These are phyloP conservation scores for Aureobasidium pullulans DNA, from an alignment of 2,329 filamentous ascomycete genomes.

Conservation along the genomic window DNA sequence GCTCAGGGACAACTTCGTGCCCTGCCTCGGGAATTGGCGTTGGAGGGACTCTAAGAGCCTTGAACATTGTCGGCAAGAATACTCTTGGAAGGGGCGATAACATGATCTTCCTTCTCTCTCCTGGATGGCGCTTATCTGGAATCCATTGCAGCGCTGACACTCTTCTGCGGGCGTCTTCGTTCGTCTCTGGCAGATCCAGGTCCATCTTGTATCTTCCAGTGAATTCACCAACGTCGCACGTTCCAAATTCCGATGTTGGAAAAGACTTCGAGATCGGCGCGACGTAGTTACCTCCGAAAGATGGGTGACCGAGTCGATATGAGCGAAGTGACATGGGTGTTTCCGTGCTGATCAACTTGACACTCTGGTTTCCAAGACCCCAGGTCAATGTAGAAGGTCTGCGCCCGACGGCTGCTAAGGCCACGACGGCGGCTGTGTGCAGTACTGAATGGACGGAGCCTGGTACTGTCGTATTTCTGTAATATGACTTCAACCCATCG, in stretches of 20 bases:
- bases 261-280: too few relatives aligned
- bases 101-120: too few relatives aligned
- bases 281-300: too few relatives aligned
- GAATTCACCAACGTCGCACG: too few relatives aligned
- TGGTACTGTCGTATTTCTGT: background rate
- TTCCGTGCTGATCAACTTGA: background rate
- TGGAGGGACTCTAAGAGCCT: too few relatives aligned
- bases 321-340: background rate
- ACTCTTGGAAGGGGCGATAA: too few relatives aligned
- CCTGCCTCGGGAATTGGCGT: background rate
- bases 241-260: too few relatives aligned
- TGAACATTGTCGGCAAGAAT: too few relatives aligned
- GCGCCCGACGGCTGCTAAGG: background rate
- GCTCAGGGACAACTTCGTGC: background rate
- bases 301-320: too few relatives aligned
- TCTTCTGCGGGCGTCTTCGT: background rate
- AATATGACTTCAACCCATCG: background rate
- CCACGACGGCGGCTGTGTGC: background rate
- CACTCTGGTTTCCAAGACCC: background rate
- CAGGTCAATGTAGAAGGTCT: background rate
- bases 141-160: background rate
- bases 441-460: background rate
- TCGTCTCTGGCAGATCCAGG: background rate
- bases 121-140: background rate
- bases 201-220: too few relatives aligned